Percentiles rank a stretch among this genome's conserved stretches.
Evolutionary conservation across 257 asterid species (phyloP).

Genomic region (Salvia rosmarinus): DNA sequence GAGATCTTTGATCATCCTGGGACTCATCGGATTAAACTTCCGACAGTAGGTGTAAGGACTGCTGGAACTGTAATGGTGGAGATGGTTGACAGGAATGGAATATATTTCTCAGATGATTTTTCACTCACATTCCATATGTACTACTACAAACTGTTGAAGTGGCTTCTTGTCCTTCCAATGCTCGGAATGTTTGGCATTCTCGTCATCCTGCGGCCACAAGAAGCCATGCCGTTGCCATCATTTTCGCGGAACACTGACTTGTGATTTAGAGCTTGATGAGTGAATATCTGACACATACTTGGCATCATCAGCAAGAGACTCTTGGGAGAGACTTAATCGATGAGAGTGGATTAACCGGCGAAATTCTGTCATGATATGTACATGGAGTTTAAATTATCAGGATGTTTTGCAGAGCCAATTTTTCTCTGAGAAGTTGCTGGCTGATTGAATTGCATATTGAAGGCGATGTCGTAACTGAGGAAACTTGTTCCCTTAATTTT

Average conservation of each 20-base stretch:
- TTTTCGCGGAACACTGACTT: conserved; percentile 90
- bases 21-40: conserved; percentile 70
- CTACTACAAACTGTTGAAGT: conserved; percentile 86
- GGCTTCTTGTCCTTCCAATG: conserved; percentile 97
- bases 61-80: conserved; percentile 91
- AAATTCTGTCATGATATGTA: neutral
- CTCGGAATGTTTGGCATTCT: conserved; percentile 93
- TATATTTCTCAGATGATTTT: conserved; percentile 86
- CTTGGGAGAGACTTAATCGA: conserved; percentile 18
- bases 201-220: conserved; percentile 90
- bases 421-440: neutral
- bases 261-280: conserved; percentile 41
- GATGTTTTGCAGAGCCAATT: conserved; percentile 27
- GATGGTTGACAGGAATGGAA: conserved; percentile 92
- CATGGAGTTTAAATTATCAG: conserved; percentile 39
- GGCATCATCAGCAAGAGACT: conserved; percentile 23
- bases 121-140: conserved; percentile 91
- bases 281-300: conserved; percentile 25
- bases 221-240: conserved; percentile 92
- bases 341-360: conserved; percentile 9
- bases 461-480: conserved; percentile 17
- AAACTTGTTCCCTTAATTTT: neutral
- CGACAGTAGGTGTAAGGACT: conserved; percentile 87
- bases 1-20: conserved; percentile 68
- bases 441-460: conserved; percentile 27